phyloP scores from a whole-genome alignment of 345 rosid species.

The Eucalyptus victrix region DNA sequence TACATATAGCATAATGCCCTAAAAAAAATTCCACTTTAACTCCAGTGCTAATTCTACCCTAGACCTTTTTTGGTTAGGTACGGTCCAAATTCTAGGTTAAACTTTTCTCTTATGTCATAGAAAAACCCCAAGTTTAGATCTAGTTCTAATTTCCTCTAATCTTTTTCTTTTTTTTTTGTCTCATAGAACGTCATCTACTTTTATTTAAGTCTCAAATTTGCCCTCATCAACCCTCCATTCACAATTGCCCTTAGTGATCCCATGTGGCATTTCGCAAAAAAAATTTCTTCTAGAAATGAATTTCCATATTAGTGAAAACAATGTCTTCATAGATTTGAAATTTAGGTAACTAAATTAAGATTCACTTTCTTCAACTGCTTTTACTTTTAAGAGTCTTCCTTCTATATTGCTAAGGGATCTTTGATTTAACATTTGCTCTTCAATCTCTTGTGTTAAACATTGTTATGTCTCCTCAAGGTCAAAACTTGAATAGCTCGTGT shows the following conservation, averaged over 20 bases:
- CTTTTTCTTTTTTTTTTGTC: too few species aligned
- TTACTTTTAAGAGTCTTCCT: neutral
- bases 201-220: neutral
- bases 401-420: neutral
- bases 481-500: too few species aligned
- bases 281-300: rapidly evolving
- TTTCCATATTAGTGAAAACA: neutral
- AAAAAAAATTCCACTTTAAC: neutral
- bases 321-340: neutral
- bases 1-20: neutral
- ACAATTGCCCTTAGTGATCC: neutral
- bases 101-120: neutral
- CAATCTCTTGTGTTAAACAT: neutral
- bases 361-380: neutral
- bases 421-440: neutral
- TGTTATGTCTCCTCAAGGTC: neutral
- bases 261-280: too few species aligned
- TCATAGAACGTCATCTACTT: neutral
- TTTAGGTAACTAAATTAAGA: neutral
- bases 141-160: neutral
- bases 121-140: neutral
- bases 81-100: neutral
- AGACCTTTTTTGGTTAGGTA: neutral
- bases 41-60: neutral
- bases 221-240: neutral